phyloP scores from a whole-genome alignment of 306 rosid genomes.

The Lathyrus tuberosus region DNA sequence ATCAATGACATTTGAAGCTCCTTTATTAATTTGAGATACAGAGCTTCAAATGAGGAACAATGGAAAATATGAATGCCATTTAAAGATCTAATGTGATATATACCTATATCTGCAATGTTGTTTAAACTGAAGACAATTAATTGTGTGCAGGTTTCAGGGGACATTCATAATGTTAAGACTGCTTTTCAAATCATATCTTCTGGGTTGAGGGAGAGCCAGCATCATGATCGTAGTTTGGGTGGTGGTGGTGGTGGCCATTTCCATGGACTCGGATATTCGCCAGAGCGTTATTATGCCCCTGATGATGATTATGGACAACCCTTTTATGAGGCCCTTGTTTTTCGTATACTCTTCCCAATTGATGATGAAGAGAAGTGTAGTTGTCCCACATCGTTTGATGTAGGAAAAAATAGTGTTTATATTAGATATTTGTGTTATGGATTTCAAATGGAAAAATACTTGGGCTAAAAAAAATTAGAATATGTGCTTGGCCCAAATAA shows the following conservation, averaged over 20 bases:
- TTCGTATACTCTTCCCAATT: slow-evolving; percentile 86
- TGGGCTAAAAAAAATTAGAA: too few species aligned
- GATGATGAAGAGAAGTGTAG: too few species aligned
- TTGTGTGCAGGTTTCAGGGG: slow-evolving; percentile 84
- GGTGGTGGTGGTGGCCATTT: slow-evolving; percentile 58
- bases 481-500: too few species aligned
- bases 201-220: slow-evolving; percentile 98
- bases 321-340: slow-evolving; percentile 74
- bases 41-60: slow-evolving; percentile 29
- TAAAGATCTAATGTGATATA: slow-evolving; percentile 26
- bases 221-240: slow-evolving; percentile 66
- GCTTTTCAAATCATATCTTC: slow-evolving; percentile 74
- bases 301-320: slow-evolving; percentile 78
- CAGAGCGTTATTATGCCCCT: slow-evolving; percentile 76
- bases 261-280: slow-evolving; percentile 82
- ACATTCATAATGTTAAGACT: slow-evolving; percentile 68
- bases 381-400: too few species aligned
- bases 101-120: slow-evolving; percentile 11
- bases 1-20: slow-evolving; percentile 38
- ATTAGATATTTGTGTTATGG: too few species aligned
- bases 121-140: slow-evolving; percentile 28
- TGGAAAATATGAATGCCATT: slow-evolving; percentile 21
- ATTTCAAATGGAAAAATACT: too few species aligned
- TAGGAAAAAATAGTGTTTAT: too few species aligned
- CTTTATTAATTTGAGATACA: slow-evolving; percentile 14